Base-by-base conservation (phyloP, 768 basidiomycete species). In the Tulasnella sp. region DNA sequence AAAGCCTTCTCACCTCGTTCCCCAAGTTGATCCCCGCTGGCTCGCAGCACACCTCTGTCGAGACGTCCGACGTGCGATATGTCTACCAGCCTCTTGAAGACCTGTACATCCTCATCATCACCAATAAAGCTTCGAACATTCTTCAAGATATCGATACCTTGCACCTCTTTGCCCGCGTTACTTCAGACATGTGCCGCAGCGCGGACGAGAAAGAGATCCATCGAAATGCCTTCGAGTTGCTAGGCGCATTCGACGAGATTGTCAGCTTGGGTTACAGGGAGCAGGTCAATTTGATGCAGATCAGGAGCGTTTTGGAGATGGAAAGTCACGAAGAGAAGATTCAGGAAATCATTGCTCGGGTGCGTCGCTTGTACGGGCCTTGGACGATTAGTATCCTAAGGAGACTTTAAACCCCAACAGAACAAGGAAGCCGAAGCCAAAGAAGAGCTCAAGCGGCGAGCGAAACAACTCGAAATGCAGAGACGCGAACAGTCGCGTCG, bases 341-440 rank as follows among this genome's bases (percentile, higher is more conserved):
- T 76, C 96, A 98, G 82, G 97, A 99, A 81, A 99, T 99, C 83
- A 99, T 99, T 79, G 93, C 96, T 14, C 88, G 93, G 83, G 95
- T 96, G 81, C 78, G 91, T 84, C 54, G 0, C 5, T 34, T 14
- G 19, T 40, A 0, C 29, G 17, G n/a, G 0, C 14, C 45, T 19
- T 39, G 2, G 36, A 31, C 8, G 0, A 40, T 3, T n/a, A 2
- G 39, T 11, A 17, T 22, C 0, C 71, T 34, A 34, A 42, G 11
- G 36, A 7, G 12, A 25, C 36, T 38, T 52, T 72, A 34, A 49
- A 29, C 72, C 34, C 0, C 1, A 52, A 22, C 79, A 96, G 92
- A 99, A 99, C 86, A 99, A 99, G 84, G 97, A 99, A 84, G 95
- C 95, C 7, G 97, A 99, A 81, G 97, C 97, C 1, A 99, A 99